Percentiles rank a stretch among this genome's conserved stretches.
These are phyloP conservation scores for Elaphomyces granulatus DNA, from an alignment of 495 filamentous ascomycete genomes.

Conservation along the genomic window DNA sequence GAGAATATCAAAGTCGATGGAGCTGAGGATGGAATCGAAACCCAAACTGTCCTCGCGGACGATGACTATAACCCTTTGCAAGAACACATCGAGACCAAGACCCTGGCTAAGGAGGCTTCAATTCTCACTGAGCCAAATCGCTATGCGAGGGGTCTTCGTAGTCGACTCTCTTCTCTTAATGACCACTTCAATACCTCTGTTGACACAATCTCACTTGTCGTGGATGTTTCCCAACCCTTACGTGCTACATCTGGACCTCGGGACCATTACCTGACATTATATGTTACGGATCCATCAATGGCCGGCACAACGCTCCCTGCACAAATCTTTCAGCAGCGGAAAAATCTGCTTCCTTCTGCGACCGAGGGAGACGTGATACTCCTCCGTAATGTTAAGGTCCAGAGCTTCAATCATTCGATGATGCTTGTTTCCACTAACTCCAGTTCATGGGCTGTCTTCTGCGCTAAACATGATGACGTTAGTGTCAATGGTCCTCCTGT, in stretches of 20 bases:
- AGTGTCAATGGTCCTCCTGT: constrained; percentile 48
- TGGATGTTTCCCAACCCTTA: constrained; percentile 37
- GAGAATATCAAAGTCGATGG: neutral
- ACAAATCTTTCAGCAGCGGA: constrained; percentile 61
- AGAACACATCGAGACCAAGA: constrained; percentile 1
- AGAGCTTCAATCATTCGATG: constrained; percentile 29
- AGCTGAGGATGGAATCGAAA: neutral
- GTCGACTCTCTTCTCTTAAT: constrained; percentile 42
- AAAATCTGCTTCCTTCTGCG: constrained; percentile 52
- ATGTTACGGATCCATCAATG: constrained; percentile 51
- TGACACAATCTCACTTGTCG: constrained; percentile 56
- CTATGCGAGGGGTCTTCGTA: constrained; percentile 39
- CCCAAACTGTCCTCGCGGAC: constrained; percentile 8
- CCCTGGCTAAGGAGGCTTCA: constrained; percentile 3
- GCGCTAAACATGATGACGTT: constrained; percentile 24
- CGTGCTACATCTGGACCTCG: constrained; percentile 50
- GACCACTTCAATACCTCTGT: constrained; percentile 39
- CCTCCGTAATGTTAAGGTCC: constrained; percentile 58
- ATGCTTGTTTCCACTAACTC: constrained; percentile 34
- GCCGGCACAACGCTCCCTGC: constrained; percentile 34
- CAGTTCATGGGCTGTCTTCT: constrained; percentile 54
- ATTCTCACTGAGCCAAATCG: constrained; percentile 13
- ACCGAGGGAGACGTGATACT: constrained; percentile 61
- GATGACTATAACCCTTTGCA: constrained; percentile 3
- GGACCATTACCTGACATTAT: constrained; percentile 55